Base-by-base conservation (phyloP, 495 filamentous ascomycete species). In the Daldinia caldariorum region DNA sequence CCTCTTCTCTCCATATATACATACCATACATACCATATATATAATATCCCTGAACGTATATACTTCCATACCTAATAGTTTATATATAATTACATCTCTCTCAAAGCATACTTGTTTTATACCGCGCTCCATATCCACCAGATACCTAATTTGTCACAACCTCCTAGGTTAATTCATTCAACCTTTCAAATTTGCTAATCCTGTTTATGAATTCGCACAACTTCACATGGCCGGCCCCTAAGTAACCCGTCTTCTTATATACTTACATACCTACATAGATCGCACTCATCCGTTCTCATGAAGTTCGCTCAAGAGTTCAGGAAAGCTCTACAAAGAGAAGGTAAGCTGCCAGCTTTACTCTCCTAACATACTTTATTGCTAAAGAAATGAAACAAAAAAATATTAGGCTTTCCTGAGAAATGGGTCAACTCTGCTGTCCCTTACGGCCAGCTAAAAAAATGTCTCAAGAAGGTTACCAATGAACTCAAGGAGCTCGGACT, bases 241-340 rank as follows among this genome's bases (percentile, higher is more conserved):
- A 29, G 22, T 53, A 32, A 32, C 16, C 41, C 4, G 4, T 51
- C 38, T 14, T 35, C 38, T 14, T 35, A 37, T 29, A 35, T 9
- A 8, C 34, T 6, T 35, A 10, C 34, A 10, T 35, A 10, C 34
- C 34, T 35, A 6, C 34, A 35, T 6, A 35, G 29, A 26, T 50
- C 61, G 34, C 16, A 41, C 43, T 31, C 18, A 22, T 12, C 18
- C 41, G 41, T 55, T 63, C 43, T 72, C 53, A 93, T 93, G 90
- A 93, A 93, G 80, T 93, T 92, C 79, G 89, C 85, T n/a, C 89
- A 88, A 67, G 83, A 86, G 43, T 92, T 89, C 74, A 81, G 86
- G 63, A 82, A 87, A 69, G 81, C 82, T 54, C 80, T 93, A 37
- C 71, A 83, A 58, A 81, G 77, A 62, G 87, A 88, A 64, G 82